These are phyloP conservation scores for Sclerotinia subarctica DNA, from an alignment of 2,329 filamentous ascomycete species.

Conservation along the genomic window DNA sequence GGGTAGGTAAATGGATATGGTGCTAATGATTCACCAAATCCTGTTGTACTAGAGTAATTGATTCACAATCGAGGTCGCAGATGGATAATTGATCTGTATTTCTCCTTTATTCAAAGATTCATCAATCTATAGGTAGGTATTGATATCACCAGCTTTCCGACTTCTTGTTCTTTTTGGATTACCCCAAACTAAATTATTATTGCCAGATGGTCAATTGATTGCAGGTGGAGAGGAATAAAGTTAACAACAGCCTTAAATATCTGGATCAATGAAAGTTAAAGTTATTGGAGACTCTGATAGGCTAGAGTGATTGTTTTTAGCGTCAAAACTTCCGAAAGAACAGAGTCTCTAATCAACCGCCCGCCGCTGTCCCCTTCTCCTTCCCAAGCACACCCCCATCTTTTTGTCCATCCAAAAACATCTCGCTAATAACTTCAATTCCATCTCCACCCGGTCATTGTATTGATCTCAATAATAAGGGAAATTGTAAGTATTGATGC, in stretches of 20 bases:
- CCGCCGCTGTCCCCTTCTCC: conserved; percentile 29
- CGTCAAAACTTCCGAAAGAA: conserved; percentile 22
- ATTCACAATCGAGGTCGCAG: not conserved
- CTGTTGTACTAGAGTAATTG: not conserved
- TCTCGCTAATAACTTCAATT: conserved; percentile 22
- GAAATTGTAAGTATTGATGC: conserved; percentile 32
- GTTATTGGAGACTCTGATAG: conserved; percentile 17
- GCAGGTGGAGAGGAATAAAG: not conserved
- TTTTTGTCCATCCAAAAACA: conserved; percentile 21
- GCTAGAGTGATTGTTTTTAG: conserved; percentile 16
- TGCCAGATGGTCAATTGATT: conserved; percentile 7
- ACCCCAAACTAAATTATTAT: not conserved
- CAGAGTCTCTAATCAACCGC: conserved; percentile 19
- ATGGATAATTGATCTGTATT: not conserved
- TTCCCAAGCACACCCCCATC: conserved; percentile 20
- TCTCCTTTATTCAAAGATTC: not conserved
- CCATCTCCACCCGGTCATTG: conserved; percentile 36
- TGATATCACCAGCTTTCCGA: not conserved
- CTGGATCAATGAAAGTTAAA: conserved; percentile 18
- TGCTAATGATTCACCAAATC: not conserved
- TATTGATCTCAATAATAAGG: conserved; percentile 27
- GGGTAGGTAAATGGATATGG: not conserved
- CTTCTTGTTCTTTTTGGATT: not conserved
- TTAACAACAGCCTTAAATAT: conserved; percentile 10
- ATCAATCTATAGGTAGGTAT: not conserved